phyloP scores from a whole-genome alignment of 2,329 filamentous ascomycete genomes.

The Aureobasidium sp. region DNA sequence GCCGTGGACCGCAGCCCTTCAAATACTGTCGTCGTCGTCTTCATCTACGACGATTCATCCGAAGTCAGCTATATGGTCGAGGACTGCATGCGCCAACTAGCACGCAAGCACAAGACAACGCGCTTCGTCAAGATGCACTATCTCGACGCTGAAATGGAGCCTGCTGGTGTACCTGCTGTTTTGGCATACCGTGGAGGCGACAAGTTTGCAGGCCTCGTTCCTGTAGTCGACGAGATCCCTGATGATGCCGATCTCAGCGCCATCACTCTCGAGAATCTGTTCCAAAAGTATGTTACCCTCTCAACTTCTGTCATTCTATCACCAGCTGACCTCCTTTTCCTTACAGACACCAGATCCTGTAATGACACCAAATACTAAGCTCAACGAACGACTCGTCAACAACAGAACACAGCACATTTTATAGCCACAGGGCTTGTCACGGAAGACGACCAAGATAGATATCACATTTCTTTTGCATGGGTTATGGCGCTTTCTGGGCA shows the following conservation, averaged over 20 bases:
- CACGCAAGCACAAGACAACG: conserved; percentile 60
- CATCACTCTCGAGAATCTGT: conserved; percentile 49
- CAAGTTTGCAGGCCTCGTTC: conserved; percentile 82
- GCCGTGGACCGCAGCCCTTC: conserved; percentile 82
- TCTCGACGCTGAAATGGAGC: conserved; percentile 89
- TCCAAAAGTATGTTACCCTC: conserved; percentile 44
- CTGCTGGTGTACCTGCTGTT: conserved; percentile 77
- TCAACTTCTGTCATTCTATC: not conserved
- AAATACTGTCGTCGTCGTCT: conserved; percentile 82
- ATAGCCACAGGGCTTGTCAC: not conserved
- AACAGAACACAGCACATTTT: not conserved
- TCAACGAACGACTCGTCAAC: not conserved
- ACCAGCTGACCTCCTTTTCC: not conserved
- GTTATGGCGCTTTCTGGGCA: not conserved
- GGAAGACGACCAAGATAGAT: not conserved
- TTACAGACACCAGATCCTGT: conserved; percentile 17
- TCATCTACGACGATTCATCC: conserved; percentile 86
- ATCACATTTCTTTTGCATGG: not conserved
- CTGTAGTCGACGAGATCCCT: conserved; percentile 79
- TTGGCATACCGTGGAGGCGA: conserved; percentile 86
- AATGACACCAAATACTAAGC: not conserved
- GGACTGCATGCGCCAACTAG: conserved; percentile 66
- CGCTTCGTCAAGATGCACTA: conserved; percentile 90
- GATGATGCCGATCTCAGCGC: conserved; percentile 45
- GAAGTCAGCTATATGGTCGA: conserved; percentile 73